A percentile compares a stretch with the other conserved stretches of the same genome.
phyloP scores from a whole-genome alignment of 352 stramenopile species.

The Globisporangium irregulare region DNA sequence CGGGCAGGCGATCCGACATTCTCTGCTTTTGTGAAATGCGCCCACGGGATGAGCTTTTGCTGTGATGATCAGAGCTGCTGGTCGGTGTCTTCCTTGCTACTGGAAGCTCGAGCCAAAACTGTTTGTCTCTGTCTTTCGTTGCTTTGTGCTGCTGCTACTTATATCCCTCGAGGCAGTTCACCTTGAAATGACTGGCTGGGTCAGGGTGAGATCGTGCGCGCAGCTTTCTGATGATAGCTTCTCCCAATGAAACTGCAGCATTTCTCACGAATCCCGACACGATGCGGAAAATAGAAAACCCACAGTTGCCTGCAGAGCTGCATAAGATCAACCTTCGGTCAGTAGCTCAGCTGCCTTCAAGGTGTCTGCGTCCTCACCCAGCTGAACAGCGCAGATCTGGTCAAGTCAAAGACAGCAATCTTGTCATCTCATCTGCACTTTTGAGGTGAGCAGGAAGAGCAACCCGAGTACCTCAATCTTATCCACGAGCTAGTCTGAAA shows the following conservation, averaged over 20 bases:
- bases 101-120: neutral
- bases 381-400: neutral
- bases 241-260: constrained; percentile 6
- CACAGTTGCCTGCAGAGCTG: neutral
- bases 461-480: neutral
- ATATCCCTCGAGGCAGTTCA: neutral
- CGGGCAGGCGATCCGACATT: constrained; percentile 57
- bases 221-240: constrained; percentile 3
- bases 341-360: neutral
- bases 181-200: neutral
- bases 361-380: neutral
- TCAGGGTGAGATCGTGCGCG: neutral
- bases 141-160: neutral
- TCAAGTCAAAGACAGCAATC: neutral
- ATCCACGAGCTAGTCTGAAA: neutral
- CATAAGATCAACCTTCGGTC: neutral
- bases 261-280: neutral
- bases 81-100: constrained; percentile 1
- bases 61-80: neutral
- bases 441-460: neutral
- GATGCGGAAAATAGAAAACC: neutral
- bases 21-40: constrained; percentile 1
- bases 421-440: neutral
- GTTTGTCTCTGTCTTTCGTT: neutral
- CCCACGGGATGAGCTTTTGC: neutral